Evolutionary conservation across 768 basidiomycete genomes (phyloP).

Genomic region (Agaricus blazei): DNA sequence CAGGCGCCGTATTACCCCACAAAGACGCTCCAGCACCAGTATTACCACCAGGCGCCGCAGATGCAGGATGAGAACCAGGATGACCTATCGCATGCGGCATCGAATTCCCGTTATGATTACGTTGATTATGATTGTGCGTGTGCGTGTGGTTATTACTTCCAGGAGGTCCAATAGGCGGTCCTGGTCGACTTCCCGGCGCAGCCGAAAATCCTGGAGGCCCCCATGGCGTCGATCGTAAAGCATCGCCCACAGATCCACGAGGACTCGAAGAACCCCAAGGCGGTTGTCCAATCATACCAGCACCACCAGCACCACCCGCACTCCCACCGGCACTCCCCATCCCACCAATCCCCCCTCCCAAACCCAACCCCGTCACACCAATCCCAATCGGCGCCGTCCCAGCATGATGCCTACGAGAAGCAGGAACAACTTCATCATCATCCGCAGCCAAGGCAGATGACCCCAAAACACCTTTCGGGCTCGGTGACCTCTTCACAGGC

Average conservation of each 20-base stretch:
- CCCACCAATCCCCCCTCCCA: conserved; percentile 6
- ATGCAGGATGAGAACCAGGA: conserved; percentile 8
- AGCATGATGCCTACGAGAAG: conserved; percentile 34
- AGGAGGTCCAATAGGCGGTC: conserved; percentile 21
- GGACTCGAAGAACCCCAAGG: conserved; percentile 9
- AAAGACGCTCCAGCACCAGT: conserved; percentile 14
- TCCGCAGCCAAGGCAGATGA: conserved; percentile 76
- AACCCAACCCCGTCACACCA: background rate
- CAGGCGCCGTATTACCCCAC: conserved; percentile 32
- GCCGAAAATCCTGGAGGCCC: conserved; percentile 14
- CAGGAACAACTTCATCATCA: conserved; percentile 71
- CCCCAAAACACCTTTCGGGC: conserved; percentile 64
- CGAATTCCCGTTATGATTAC: conserved; percentile 1
- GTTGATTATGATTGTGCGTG: conserved; percentile 2
- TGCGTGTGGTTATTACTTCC: conserved; percentile 10
- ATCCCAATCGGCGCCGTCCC: conserved; percentile 21
- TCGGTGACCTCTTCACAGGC: conserved; percentile 40
- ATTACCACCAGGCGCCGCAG: conserved; percentile 11
- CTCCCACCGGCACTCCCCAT: conserved; percentile 7
- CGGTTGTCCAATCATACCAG: conserved; percentile 8
- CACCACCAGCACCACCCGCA: background rate
- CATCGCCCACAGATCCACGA: conserved; percentile 10
- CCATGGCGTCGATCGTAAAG: conserved; percentile 20
- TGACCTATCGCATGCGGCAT: conserved; percentile 16
- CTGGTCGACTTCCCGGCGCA: conserved; percentile 12